phyloP scores from a whole-genome alignment of 2,329 filamentous ascomycete species.

The Colletotrichum orbiculare region DNA sequence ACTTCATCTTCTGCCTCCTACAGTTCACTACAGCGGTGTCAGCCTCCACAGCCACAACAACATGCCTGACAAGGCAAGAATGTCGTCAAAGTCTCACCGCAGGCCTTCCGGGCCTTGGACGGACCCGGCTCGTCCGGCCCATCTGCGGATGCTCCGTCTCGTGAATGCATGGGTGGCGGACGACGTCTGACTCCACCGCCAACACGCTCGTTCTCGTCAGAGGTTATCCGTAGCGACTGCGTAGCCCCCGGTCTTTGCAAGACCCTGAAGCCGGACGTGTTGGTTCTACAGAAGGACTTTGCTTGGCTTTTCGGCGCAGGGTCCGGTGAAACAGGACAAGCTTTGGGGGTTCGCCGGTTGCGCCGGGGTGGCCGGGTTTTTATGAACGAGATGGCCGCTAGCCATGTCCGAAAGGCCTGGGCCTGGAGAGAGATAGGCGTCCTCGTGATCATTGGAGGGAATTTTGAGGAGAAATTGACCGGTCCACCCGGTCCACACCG shows the following conservation, averaged over 20 bases:
- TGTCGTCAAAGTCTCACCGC: constrained; percentile 39
- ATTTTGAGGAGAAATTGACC: constrained; percentile 5
- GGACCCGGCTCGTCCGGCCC: constrained; percentile 27
- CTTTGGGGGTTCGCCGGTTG: constrained; percentile 27
- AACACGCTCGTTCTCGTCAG: too few relatives aligned
- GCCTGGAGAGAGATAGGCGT: constrained; percentile 24
- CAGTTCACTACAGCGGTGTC: constrained; percentile 41
- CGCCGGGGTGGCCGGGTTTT: constrained; percentile 27
- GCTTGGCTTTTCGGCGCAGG: constrained; percentile 7
- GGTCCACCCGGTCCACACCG: constrained; percentile 19
- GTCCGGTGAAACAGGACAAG: constrained; percentile 20
- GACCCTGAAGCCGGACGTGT: too few relatives aligned
- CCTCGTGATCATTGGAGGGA: constrained; percentile 27
- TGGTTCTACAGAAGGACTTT: neutral
- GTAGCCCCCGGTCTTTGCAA: too few relatives aligned
- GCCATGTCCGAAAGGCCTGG: constrained; percentile 10
- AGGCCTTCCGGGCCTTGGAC: constrained; percentile 46
- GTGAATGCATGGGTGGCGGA: neutral
- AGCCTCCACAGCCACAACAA: constrained; percentile 17
- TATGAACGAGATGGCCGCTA: constrained; percentile 17
- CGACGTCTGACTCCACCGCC: too few relatives aligned
- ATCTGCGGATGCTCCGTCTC: constrained; percentile 13
- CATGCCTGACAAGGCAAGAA: neutral
- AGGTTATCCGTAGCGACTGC: neutral
- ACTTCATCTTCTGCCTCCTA: constrained; percentile 50